Evolutionary conservation across 1,284 basidiomycete species (phyloP).

Genomic region (Cryptococcus neoformans): DNA sequence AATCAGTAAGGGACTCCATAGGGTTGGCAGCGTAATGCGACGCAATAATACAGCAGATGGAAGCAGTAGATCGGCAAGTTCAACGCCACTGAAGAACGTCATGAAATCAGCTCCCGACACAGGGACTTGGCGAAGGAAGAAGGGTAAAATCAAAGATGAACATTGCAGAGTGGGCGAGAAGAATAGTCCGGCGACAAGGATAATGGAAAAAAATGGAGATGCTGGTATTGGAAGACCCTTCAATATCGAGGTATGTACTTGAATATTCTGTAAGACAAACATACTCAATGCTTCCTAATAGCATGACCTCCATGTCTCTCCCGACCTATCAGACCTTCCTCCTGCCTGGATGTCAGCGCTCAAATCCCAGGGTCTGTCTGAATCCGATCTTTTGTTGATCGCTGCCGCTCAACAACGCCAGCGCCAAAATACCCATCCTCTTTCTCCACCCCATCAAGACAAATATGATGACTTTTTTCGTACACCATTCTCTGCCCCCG

Average conservation of each 20-base stretch:
- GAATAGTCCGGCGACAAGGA: neutral
- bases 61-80: too few species aligned
- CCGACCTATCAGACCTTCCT: conserved; percentile 36
- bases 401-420: conserved; percentile 20
- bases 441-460: neutral
- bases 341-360: conserved; percentile 34
- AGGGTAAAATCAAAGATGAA: neutral
- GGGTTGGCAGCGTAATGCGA: conserved; percentile 16
- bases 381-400: conserved; percentile 38
- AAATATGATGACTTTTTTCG: neutral
- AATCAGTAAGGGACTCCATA: conserved; percentile 10
- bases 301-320: conserved; percentile 46
- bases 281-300: conserved; percentile 4
- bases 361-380: conserved; percentile 36
- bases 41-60: conserved; percentile 5
- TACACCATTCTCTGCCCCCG: conserved; percentile 1
- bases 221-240: conserved; percentile 35
- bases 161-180: neutral
- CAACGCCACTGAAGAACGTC: too few species aligned
- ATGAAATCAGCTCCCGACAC: neutral
- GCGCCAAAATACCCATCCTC: neutral
- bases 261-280: neutral
- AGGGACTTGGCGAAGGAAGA: conserved; percentile 1
- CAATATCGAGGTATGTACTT: conserved; percentile 37
- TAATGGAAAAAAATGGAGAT: conserved; percentile 20